These are phyloP conservation scores for Pisolithus marmoratus DNA, from an alignment of 768 basidiomycete genomes.

Conservation along the genomic window DNA sequence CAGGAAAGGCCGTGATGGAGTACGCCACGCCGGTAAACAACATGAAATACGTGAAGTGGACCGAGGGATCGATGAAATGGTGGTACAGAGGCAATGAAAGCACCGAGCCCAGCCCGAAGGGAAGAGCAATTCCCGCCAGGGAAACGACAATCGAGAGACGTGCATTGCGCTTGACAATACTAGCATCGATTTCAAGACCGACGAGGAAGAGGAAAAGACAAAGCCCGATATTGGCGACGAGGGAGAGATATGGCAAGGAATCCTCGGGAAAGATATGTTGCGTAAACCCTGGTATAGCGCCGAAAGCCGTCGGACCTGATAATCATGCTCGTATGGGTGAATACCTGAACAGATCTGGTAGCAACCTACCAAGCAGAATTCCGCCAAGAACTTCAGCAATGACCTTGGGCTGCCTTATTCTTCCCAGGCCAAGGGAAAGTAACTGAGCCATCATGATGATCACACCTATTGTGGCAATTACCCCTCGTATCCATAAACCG, in stretches of 20 bases:
- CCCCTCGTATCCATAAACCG: background rate
- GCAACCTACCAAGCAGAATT: constrained; percentile 64
- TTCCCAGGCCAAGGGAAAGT: constrained; percentile 66
- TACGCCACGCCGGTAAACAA: constrained; percentile 91
- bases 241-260: constrained; percentile 72
- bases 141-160: constrained; percentile 65
- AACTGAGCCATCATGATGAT: constrained; percentile 78
- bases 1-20: constrained; percentile 83
- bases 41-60: constrained; percentile 86
- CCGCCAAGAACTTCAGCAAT: constrained; percentile 85
- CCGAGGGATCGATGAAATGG: constrained; percentile 58
- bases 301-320: constrained; percentile 49
- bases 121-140: constrained; percentile 77
- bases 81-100: constrained; percentile 60
- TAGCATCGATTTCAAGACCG: constrained; percentile 83
- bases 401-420: constrained; percentile 78
- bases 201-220: constrained; percentile 90
- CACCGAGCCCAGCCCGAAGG: constrained; percentile 80
- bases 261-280: constrained; percentile 72
- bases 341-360: background rate
- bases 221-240: constrained; percentile 85
- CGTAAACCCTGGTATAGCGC: constrained; percentile 87
- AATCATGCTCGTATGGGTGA: background rate
- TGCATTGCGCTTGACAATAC: constrained; percentile 73
- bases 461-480: constrained; percentile 43